Percentiles rank a stretch among this genome's conserved stretches.
phyloP scores from a whole-genome alignment of 2,329 filamentous ascomycete species.

The Cladophialophora immunda region DNA sequence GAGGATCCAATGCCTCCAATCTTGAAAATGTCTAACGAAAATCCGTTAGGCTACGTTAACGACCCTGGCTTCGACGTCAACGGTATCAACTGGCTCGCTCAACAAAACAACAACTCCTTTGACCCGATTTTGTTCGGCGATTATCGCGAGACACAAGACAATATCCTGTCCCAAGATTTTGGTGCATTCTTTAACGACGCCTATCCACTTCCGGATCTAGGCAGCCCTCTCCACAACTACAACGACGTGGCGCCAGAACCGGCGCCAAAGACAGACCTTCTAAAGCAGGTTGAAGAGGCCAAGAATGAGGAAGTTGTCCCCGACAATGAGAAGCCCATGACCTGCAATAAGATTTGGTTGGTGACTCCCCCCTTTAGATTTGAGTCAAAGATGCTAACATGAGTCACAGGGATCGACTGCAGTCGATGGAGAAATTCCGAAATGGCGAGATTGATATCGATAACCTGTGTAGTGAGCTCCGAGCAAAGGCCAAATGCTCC shows the following conservation, averaged over 20 bases:
- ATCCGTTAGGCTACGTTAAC: slow-evolving; percentile 32
- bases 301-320: slow-evolving; percentile 77
- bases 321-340: slow-evolving; percentile 72
- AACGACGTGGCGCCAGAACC: slow-evolving; percentile 52
- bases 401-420: slow-evolving; percentile 80
- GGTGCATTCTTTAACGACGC: slow-evolving; percentile 79
- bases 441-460: slow-evolving; percentile 94
- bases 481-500: slow-evolving; percentile 95
- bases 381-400: slow-evolving; percentile 52
- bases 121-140: slow-evolving; percentile 91
- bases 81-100: slow-evolving; percentile 52
- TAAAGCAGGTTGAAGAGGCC: slow-evolving; percentile 78
- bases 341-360: slow-evolving; percentile 93
- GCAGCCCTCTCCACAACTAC: slow-evolving; percentile 77
- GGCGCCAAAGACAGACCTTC: slow-evolving; percentile 70
- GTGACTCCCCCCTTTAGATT: slow-evolving; percentile 46
- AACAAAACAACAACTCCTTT: slow-evolving; percentile 65
- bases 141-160: slow-evolving; percentile 90
- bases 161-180: slow-evolving; percentile 75
- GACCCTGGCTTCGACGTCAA: slow-evolving; percentile 52
- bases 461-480: slow-evolving; percentile 87
- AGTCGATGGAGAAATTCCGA: slow-evolving; percentile 85
- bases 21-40: slow-evolving; percentile 36
- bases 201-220: slow-evolving; percentile 78
- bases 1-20: slow-evolving; percentile 44